Evolutionary conservation across 73 alveolate species (phyloP).

Genomic region (Uronychia setigera): DNA sequence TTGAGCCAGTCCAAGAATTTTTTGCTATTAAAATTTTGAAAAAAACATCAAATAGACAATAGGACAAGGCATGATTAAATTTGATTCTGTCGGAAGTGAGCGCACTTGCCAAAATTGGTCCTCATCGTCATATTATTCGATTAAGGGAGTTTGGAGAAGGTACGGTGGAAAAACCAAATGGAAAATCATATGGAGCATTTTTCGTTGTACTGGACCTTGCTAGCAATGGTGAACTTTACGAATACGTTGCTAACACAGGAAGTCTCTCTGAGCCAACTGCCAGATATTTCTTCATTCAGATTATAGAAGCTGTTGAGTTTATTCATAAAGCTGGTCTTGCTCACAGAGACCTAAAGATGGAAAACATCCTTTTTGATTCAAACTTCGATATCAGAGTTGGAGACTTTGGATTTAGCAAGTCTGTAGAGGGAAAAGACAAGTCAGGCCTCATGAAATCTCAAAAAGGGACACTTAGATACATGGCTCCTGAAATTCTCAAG

Average conservation of each 20-base stretch:
- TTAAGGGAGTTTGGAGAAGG: not conserved
- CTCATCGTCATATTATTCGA: not conserved
- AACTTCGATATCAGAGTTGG: conserved; percentile 78
- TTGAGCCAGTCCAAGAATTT: not conserved
- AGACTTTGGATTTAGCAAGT: conserved; percentile 86
- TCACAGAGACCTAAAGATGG: conserved; percentile 93
- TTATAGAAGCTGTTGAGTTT: conserved; percentile 74
- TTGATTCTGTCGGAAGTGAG: not conserved
- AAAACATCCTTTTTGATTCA: conserved; percentile 83
- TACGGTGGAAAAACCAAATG: conserved; percentile 14
- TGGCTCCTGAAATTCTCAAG: conserved; percentile 63
- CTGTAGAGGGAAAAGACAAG: conserved; percentile 33
- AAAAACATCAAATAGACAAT: not conserved
- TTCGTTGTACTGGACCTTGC: conserved; percentile 55
- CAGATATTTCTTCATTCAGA: conserved; percentile 61
- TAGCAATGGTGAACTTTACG: conserved; percentile 71
- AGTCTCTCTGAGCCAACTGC: conserved; percentile 56
- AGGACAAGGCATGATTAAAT: not conserved
- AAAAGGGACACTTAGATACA: conserved; percentile 47
- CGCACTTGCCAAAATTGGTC: not conserved
- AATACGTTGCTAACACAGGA: conserved; percentile 63
- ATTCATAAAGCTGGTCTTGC: conserved; percentile 72
- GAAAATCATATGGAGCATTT: conserved; percentile 19
- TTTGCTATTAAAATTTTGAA: not conserved
- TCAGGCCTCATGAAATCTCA: conserved; percentile 31